Percentiles rank a stretch among this genome's conserved stretches.
These are phyloP conservation scores for Pseudopithomyces chartarum DNA, from an alignment of 2,329 filamentous ascomycete species.

Conservation along the genomic window DNA sequence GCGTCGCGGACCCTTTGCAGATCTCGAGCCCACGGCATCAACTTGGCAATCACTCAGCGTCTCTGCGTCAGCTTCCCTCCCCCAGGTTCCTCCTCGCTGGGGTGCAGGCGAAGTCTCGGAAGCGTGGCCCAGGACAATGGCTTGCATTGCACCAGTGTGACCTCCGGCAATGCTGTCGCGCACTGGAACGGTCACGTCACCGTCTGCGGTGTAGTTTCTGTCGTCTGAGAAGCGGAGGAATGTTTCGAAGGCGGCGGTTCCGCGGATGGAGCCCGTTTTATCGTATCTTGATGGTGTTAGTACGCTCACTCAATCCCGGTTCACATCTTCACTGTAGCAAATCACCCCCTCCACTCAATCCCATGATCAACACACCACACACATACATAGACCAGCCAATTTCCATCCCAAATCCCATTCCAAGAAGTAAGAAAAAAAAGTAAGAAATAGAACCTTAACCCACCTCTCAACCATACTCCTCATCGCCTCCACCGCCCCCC, in stretches of 20 bases:
- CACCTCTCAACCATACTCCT: slow-evolving; percentile 4
- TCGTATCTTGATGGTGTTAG: background rate
- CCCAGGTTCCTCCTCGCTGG: background rate
- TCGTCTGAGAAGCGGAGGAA: slow-evolving; percentile 3
- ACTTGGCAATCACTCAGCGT: slow-evolving; percentile 1
- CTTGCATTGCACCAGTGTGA: background rate
- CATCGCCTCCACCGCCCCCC: background rate
- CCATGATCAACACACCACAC: too few relatives aligned
- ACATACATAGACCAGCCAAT: too few relatives aligned
- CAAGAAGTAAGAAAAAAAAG: background rate
- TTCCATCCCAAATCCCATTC: too few relatives aligned
- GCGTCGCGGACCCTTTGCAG: background rate
- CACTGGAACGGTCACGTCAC: background rate
- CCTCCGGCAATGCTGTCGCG: slow-evolving; percentile 3
- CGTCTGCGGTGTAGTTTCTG: background rate
- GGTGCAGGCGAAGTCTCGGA: background rate
- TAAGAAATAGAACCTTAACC: too few relatives aligned
- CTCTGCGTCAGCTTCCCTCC: background rate
- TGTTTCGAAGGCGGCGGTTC: background rate
- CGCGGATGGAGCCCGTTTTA: slow-evolving; percentile 5
- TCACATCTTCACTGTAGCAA: too few relatives aligned
- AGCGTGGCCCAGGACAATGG: slow-evolving; percentile 1
- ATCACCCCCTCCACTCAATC: too few relatives aligned
- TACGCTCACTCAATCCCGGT: too few relatives aligned
- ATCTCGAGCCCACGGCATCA: background rate